These are phyloP conservation scores for Hanseniaspora mollemarum DNA, from an alignment of 805 yeast species.

Conservation along the genomic window DNA sequence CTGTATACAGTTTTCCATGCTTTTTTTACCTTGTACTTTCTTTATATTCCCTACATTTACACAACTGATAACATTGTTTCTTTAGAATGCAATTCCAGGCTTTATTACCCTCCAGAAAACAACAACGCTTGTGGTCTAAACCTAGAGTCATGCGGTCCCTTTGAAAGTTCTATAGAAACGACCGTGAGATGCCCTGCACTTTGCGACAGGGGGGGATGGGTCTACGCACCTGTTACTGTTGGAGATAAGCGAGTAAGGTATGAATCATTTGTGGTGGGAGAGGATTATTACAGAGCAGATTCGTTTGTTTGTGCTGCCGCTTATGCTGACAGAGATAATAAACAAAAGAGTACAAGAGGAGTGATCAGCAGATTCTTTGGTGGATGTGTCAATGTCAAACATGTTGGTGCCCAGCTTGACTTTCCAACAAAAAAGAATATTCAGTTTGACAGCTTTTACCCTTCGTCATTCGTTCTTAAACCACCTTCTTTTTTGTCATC, in stretches of 20 bases:
- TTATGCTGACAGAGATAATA: constrained; percentile 17
- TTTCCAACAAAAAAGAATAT: constrained; percentile 24
- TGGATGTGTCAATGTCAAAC: constrained; percentile 5
- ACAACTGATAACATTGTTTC: constrained; percentile 31
- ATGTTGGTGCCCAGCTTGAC: constrained; percentile 27
- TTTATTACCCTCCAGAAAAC: constrained; percentile 67
- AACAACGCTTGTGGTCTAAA: constrained; percentile 58
- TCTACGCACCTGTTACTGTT: constrained; percentile 62
- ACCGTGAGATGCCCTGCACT: constrained; percentile 75
- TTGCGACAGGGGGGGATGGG: constrained; percentile 67
- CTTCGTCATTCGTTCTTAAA: constrained; percentile 56
- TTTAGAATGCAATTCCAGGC: constrained; percentile 29
- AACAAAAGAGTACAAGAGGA: constrained; percentile 17
- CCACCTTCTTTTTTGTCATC: constrained; percentile 33
- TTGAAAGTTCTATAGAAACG: constrained; percentile 34
- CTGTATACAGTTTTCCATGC: constrained; percentile 36
- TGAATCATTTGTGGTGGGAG: constrained; percentile 64
- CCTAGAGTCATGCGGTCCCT: constrained; percentile 48
- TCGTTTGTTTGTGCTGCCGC: constrained; percentile 1
- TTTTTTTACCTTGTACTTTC: constrained; percentile 34
- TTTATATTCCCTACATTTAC: constrained; percentile 17
- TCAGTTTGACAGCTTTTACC: constrained; percentile 60
- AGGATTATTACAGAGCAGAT: constrained; percentile 36
- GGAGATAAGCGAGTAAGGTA: constrained; percentile 62
- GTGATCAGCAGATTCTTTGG: constrained; percentile 12